Conservation (phyloP, 2,329 filamentous ascomycete genomes). For the Colletotrichum euphorbiae region DNA sequence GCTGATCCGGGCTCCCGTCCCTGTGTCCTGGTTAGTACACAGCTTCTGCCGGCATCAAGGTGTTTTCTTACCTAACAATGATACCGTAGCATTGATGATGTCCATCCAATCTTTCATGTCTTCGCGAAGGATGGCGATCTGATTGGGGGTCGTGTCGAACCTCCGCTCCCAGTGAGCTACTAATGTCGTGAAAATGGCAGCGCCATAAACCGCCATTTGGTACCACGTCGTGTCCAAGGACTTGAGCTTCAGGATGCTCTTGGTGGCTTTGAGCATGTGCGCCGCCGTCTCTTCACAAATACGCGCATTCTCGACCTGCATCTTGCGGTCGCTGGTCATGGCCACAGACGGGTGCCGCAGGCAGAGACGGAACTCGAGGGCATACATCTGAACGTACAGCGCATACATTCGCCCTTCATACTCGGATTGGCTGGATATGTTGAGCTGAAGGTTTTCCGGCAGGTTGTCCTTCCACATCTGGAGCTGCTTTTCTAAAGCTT, state of each 20-base stretch:
- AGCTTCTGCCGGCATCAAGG: background rate
- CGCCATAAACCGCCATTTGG: conserved; percentile 76
- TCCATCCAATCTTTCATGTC: conserved; percentile 79
- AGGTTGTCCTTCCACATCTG: conserved; percentile 72
- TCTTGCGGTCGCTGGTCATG: conserved; percentile 63
- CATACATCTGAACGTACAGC: conserved; percentile 65
- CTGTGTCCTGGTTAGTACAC: conserved; percentile 46
- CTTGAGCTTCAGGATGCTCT: conserved; percentile 71
- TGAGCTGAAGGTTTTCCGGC: conserved; percentile 69
- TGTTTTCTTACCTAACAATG: conserved; percentile 69
- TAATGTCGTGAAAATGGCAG: conserved; percentile 78
- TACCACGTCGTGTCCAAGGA: conserved; percentile 84
- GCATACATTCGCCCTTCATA: conserved; percentile 61
- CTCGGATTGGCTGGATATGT: conserved; percentile 45
- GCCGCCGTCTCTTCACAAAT: conserved; percentile 75
- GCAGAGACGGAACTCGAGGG: conserved; percentile 69
- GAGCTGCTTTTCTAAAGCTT: conserved; percentile 73
- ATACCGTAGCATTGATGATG: conserved; percentile 74
- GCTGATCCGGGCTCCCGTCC: conserved; percentile 57
- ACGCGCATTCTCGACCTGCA: conserved; percentile 71
- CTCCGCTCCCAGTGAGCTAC: conserved; percentile 77
- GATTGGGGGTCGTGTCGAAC: conserved; percentile 66
- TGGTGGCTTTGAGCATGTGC: conserved; percentile 71
- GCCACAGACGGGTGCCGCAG: conserved; percentile 72
- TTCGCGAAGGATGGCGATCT: conserved; percentile 69